Conservation (phyloP, 2,329 filamentous ascomycete species). For the Pseudogymnoascus verrucosus region DNA sequence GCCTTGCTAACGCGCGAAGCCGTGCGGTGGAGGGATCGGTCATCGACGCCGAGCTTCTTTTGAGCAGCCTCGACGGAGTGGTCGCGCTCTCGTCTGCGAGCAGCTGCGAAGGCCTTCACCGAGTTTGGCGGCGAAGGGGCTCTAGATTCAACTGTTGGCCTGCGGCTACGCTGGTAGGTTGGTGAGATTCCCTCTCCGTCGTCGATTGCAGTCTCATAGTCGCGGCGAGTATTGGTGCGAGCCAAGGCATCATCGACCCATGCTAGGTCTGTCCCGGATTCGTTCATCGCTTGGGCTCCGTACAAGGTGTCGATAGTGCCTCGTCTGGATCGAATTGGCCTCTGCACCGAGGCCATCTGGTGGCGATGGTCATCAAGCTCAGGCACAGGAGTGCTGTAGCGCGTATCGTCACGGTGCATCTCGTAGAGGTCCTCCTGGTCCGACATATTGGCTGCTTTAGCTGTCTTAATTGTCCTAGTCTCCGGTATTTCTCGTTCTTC, state of each 20-base stretch:
- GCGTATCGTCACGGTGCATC: slow-evolving; percentile 39
- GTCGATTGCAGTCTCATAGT: slow-evolving; percentile 49
- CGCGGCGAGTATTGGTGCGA: slow-evolving; percentile 61
- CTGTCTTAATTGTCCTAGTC: background rate
- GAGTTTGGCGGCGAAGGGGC: slow-evolving; percentile 89
- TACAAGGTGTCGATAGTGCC: slow-evolving; percentile 69
- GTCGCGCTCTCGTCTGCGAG: slow-evolving; percentile 74
- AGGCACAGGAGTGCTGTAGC: slow-evolving; percentile 66
- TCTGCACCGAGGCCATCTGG: slow-evolving; percentile 53
- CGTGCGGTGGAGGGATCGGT: slow-evolving; percentile 59
- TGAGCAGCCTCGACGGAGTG: slow-evolving; percentile 38
- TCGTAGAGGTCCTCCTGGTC: slow-evolving; percentile 50
- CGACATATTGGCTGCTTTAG: slow-evolving; percentile 51
- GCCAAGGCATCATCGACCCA: slow-evolving; percentile 31
- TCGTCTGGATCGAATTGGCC: slow-evolving; percentile 52
- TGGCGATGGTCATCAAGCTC: slow-evolving; percentile 83
- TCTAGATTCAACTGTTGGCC: slow-evolving; percentile 49
- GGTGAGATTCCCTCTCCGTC: slow-evolving; percentile 46
- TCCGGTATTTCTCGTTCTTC: background rate
- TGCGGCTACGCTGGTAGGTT: slow-evolving; percentile 38
- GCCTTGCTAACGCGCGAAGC: slow-evolving; percentile 53
- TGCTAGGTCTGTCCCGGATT: slow-evolving; percentile 31
- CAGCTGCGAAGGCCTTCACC: slow-evolving; percentile 92
- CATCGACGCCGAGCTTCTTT: slow-evolving; percentile 31
- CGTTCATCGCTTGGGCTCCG: slow-evolving; percentile 33